Evolutionary conservation across 2,329 filamentous ascomycete genomes (phyloP), one percentile per base, ranked within the genome.

Genomic region (Emericellopsis cladophorae): DNA sequence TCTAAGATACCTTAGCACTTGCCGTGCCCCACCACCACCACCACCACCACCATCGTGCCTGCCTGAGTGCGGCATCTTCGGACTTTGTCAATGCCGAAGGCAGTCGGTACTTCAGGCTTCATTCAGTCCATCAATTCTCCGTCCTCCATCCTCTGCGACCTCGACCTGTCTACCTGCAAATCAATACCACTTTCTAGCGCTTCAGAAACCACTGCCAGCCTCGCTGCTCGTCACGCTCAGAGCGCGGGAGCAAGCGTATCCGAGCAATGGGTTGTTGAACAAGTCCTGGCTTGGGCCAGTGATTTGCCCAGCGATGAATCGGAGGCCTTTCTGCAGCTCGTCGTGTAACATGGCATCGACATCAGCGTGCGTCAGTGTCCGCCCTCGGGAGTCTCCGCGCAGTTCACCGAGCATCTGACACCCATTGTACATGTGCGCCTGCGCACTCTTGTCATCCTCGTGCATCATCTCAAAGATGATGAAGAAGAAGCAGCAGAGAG

Each of bases 401-500:
- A 63, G 53, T 40, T 60, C 59, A 32, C 57, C 53, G 15, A 62
- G 48, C 45, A 66, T 57, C 42, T 49, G 52, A 41, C 60, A 54
- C 1, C 62, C 62, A 40, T 56, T 58, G 37, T 49, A 52, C 37
- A 63, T 50, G 44, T 65, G 62, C 7, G 52, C 47, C 12, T 61
- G 49, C 1, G 60, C 60, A 1, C 54, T 55, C 16, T 49, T 48
- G 9, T 48, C 47, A 43, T 64, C 61, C 18, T 56, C 58, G 43
- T 65, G 60, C 32, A 62, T 41, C 2, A 53, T 51, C 41, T 63
- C 60, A 40, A 64, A 62, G 40, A 59, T 52, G 41, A 57, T 52
- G 45, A 63, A 62, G 34, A 64, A 53, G 37, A 64, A 50, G 40
- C 54, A 61, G 42, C 58, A 57, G 4, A 62, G 39, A 9, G 61